Evolutionary conservation across 257 asterid species (phyloP).

Genomic region (Solanum chaucha): DNA sequence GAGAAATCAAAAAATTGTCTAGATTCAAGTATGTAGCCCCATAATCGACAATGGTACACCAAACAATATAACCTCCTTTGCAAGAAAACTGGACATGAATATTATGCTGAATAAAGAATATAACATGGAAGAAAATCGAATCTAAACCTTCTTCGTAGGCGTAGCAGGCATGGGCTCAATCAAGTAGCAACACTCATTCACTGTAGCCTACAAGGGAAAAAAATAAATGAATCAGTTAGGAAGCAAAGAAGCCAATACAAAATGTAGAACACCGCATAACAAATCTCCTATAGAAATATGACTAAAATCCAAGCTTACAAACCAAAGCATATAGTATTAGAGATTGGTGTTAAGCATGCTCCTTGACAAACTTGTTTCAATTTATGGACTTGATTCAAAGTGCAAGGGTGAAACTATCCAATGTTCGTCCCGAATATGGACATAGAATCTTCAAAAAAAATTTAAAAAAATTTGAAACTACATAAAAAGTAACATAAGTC

Average conservation of each 20-base stretch:
- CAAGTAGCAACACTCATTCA: conserved; percentile 6
- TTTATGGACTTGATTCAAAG: not conserved
- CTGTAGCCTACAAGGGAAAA: conserved; percentile 11
- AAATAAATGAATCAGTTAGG: conserved; percentile 5
- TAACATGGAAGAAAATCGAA: not conserved
- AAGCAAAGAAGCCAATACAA: not conserved
- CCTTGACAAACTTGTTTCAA: not conserved
- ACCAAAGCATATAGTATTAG: not conserved
- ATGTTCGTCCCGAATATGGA: not conserved
- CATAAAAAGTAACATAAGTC: not conserved
- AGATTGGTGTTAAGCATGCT: not conserved
- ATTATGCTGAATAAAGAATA: not conserved
- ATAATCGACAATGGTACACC: not conserved
- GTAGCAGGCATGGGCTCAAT: conserved; percentile 50
- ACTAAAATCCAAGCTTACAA: not conserved
- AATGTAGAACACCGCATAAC: not conserved
- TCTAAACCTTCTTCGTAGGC: conserved; percentile 52
- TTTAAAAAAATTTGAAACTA: not conserved
- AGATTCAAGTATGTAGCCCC: not conserved
- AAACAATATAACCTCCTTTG: not conserved
- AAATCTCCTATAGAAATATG: not conserved
- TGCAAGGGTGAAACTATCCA: not conserved
- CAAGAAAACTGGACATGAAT: not conserved
- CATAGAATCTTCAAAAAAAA: not conserved
- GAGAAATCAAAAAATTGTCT: not conserved